Evolutionary conservation across 352 stramenopile species (phyloP).

Genomic region (Phytophthora pinifolia): DNA sequence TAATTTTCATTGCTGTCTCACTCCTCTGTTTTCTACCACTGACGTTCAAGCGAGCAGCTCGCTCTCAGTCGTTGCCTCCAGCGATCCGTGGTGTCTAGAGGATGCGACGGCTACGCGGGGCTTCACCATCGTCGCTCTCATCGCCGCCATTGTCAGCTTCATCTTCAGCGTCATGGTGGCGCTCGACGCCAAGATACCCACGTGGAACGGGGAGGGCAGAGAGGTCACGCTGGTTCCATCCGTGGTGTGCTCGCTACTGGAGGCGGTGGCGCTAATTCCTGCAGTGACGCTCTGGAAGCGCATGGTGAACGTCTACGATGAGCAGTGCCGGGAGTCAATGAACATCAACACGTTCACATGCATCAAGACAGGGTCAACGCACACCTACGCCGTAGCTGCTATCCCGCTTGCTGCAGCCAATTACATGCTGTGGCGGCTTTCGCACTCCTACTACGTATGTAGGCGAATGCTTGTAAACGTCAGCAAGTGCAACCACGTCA

Average conservation of each 20-base stretch:
- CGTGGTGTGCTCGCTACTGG: constrained; percentile 52
- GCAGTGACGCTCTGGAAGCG: constrained; percentile 60
- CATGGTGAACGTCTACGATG: constrained; percentile 55
- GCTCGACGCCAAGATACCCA: constrained; percentile 62
- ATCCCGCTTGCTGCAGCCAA: constrained; percentile 44
- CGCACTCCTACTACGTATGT: constrained; percentile 66
- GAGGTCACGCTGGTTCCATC: constrained; percentile 56
- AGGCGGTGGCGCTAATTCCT: constrained; percentile 41
- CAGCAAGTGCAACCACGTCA: neutral
- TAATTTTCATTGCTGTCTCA: constrained; percentile 7
- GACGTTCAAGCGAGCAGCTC: constrained; percentile 25
- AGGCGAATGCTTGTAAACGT: neutral
- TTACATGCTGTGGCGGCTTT: constrained; percentile 61
- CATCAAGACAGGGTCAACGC: constrained; percentile 41
- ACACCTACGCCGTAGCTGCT: constrained; percentile 42
- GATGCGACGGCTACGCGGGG: constrained; percentile 45
- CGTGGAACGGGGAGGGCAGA: constrained; percentile 71
- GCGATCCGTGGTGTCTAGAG: constrained; percentile 69
- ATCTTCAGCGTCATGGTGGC: constrained; percentile 51
- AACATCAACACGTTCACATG: constrained; percentile 59
- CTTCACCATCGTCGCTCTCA: constrained; percentile 53
- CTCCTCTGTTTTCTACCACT: neutral
- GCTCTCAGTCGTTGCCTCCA: constrained; percentile 34
- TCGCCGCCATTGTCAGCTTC: constrained; percentile 60
- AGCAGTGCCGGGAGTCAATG: constrained; percentile 40